These are phyloP conservation scores for Phytophthora podocarpi DNA, from an alignment of 352 stramenopile species.

Conservation along the genomic window DNA sequence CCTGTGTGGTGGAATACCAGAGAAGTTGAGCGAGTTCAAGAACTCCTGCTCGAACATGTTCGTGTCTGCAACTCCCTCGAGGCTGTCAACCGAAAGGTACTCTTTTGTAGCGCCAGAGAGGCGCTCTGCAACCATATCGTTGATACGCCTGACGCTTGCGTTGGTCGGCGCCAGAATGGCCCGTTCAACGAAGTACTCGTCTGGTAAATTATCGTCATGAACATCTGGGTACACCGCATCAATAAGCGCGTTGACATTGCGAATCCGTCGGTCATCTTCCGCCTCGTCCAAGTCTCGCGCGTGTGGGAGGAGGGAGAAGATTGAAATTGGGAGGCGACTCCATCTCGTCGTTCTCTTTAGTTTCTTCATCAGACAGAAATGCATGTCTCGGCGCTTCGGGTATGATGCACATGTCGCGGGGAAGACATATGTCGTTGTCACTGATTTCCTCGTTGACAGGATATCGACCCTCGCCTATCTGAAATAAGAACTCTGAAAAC, in stretches of 20 bases:
- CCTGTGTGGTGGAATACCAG: neutral
- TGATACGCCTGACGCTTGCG: neutral
- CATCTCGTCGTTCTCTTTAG: too few relatives aligned
- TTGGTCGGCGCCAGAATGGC: neutral
- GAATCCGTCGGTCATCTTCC: neutral
- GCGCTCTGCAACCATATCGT: neutral
- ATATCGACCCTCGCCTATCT: neutral
- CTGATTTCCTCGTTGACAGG: too few relatives aligned
- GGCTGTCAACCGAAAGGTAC: neutral
- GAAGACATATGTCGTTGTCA: too few relatives aligned
- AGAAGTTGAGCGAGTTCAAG: neutral
- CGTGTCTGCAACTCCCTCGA: neutral
- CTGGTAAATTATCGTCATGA: neutral
- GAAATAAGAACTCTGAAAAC: neutral
- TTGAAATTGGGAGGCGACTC: too few relatives aligned
- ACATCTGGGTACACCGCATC: neutral
- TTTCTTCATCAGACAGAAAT: too few relatives aligned
- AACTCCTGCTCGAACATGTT: conserved; percentile 1
- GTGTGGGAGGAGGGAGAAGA: too few relatives aligned
- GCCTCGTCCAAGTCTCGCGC: too few relatives aligned
- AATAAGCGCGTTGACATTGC: neutral
- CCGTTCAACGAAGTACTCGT: neutral
- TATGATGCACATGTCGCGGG: too few relatives aligned
- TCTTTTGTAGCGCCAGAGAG: neutral
- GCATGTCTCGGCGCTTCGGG: too few relatives aligned